Percentiles rank a stretch among this genome's conserved stretches.
Conservation (phyloP, 441 rosid species). For the Theobroma grandiflorum region DNA sequence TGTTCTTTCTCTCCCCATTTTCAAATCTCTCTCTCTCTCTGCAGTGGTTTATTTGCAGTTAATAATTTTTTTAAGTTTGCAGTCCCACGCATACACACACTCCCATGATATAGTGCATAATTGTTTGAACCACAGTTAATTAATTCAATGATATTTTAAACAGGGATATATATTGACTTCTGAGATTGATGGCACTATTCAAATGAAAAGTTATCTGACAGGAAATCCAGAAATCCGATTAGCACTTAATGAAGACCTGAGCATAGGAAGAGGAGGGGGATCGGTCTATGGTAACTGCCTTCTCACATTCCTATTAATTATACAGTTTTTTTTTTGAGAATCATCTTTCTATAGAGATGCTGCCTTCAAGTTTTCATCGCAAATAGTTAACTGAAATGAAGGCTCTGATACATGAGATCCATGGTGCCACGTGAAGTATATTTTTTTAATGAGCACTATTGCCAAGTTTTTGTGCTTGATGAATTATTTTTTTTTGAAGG, state of each 20-base stretch:
- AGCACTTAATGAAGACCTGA: slow-evolving; percentile 92
- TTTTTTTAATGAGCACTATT: slow-evolving; percentile 4
- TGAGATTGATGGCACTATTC: slow-evolving; percentile 98
- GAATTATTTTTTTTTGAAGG: slow-evolving; percentile 8
- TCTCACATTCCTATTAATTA: slow-evolving; percentile 4
- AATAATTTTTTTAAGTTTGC: not conserved
- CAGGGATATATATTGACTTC: slow-evolving; percentile 98
- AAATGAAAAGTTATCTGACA: slow-evolving; percentile 96
- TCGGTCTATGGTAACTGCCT: slow-evolving; percentile 75
- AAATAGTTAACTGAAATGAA: not conserved
- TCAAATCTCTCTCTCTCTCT: not conserved
- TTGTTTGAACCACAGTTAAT: not conserved
- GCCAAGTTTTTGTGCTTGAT: not conserved
- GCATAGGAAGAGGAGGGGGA: slow-evolving; percentile 88
- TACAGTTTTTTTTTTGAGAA: not conserved
- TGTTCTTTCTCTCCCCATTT: slow-evolving; percentile 2
- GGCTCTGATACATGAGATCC: too few species aligned
- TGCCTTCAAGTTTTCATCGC: slow-evolving; percentile 16
- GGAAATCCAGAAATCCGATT: slow-evolving; percentile 97
- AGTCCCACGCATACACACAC: not conserved
- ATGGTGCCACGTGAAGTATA: not conserved
- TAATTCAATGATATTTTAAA: slow-evolving; percentile 24
- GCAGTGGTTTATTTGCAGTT: not conserved
- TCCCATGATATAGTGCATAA: not conserved
- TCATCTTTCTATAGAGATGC: slow-evolving; percentile 8